Base-by-base conservation (phyloP, 2,329 filamentous ascomycete genomes). In the Cadophora malorum region DNA sequence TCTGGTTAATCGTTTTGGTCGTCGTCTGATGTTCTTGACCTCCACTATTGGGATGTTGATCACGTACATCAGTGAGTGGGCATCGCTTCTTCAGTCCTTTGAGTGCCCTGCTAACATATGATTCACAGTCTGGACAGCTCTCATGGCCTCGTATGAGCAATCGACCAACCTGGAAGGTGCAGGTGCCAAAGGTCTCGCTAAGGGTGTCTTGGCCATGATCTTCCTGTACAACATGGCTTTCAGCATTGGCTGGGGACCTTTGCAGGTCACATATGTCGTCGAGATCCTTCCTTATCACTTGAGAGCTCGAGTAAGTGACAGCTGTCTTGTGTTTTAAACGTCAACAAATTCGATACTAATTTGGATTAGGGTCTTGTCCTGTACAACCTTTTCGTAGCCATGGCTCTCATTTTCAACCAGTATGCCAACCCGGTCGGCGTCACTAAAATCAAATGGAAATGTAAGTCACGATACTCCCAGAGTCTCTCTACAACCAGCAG, bases 221-320 rank as follows among this genome's bases (percentile, higher is more conserved):
- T 85, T 81, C 78, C 75, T 84, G 64, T 83, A 81, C 78, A 77
- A 77, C 55, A 77, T 82, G 64, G 81, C 83, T 70, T 79, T 74
- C 63, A 76, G 77, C 52, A 73, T 80, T 21, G 72, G 68, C 23
- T 74, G 73, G 73, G 61, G 35, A 52, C 67, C 69, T 33, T 63
- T 74, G 12, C 67, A 70, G 45, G 71, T 74, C 1, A 69, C 70
- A 6, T 75, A 75, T 55, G 67, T 67, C n/a, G 65, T 74, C 19
- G 74, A 74, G 41, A 74, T 75, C 41, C 67, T 75, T n/a, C 72
- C 72, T n/a, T 75, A 71, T 45, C 63, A 71, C n/a, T 63, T 74
- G 23, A 66, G 71, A 38, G 71, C 71, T 9, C 69, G 67, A 55
- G 70, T 70, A 68, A 31, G 59, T n/a, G 28, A 1, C 41, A 47